Evolutionary conservation across 768 basidiomycete species (phyloP), one percentile per base, ranked within the genome.

Genomic region (Grammothele lineata): DNA sequence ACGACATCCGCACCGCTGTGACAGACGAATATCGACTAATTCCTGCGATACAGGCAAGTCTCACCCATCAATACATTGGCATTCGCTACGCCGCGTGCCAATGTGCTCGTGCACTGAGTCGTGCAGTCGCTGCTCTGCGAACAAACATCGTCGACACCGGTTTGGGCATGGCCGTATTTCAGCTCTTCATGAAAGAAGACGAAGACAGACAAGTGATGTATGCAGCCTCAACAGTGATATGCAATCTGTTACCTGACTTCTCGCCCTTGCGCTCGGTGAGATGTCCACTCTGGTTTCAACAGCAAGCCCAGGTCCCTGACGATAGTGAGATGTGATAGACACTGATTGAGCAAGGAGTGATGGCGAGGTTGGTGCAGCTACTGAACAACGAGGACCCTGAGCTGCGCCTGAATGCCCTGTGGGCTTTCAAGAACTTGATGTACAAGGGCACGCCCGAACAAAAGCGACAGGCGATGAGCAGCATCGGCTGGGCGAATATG

Each of bases 81-180:
- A 84, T 94, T 3, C 80, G 92, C 5, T 89, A 87, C 37, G 90
- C 89, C 0, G 87, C 89, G 0, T 92, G 90, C 57, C 93, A 95
- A 56, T 87, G 86, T 54, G 75, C 91, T 1, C 73, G 93, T 14
- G 86, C 87, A 0, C 71, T 98, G 32, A 81, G 82, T 33, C 77
- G 95, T 19, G 83, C 83, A 7, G 83, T 94, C 2, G 77, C 82
- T 0, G 85, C 92, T 9, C 70, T 94, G 24, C 71, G 91, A 24
- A 96, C 93, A 26, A 90, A 81, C 48, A 75, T 97, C 15, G 79
- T 91, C 3, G 93, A 97, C 57, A 81, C 78, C 25, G 88, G 86
- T 1, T 68, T 94, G 3, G 92, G 89, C 0, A 69, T 83, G 62
- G 74, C 77, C 8, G 72, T 96, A 4, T 81, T 88, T 52, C 66